Percentiles rank a stretch among this genome's conserved stretches.
Evolutionary conservation across 345 rosid species (phyloP).

Genomic region (Acer campestre): DNA sequence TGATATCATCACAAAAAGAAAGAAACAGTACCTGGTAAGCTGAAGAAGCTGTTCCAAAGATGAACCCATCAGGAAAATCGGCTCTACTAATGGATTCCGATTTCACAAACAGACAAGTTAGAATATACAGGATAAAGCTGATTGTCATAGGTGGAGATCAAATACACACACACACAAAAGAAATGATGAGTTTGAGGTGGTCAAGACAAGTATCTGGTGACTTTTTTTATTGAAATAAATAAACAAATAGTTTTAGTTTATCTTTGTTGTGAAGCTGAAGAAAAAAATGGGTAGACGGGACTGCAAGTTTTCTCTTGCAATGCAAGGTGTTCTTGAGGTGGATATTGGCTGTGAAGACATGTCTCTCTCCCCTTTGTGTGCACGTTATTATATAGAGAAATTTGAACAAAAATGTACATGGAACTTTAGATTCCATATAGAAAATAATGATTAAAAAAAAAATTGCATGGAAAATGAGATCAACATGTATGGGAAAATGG

Average conservation of each 20-base stretch:
- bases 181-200: background rate
- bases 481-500: background rate
- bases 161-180: background rate
- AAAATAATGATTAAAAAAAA: background rate
- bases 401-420: background rate
- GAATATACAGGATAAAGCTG: slow-evolving; percentile 19
- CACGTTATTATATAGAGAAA: slow-evolving; percentile 18
- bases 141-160: slow-evolving; percentile 21
- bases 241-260: background rate
- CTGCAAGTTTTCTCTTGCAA: slow-evolving; percentile 27
- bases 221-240: background rate
- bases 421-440: background rate
- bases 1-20: background rate
- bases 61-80: slow-evolving; percentile 75
- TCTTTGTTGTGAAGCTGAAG: slow-evolving; percentile 33
- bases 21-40: slow-evolving; percentile 72
- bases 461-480: background rate
- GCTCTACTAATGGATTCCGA: slow-evolving; percentile 61
- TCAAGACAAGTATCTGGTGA: slow-evolving; percentile 2
- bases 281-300: slow-evolving; percentile 15
- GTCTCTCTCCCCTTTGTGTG: slow-evolving; percentile 20
- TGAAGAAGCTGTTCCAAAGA: slow-evolving; percentile 90
- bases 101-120: slow-evolving; percentile 15
- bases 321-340: slow-evolving; percentile 24
- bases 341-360: slow-evolving; percentile 4